Conservation (phyloP, 2,329 filamentous ascomycete species). For the Hypomyces rosellus region DNA sequence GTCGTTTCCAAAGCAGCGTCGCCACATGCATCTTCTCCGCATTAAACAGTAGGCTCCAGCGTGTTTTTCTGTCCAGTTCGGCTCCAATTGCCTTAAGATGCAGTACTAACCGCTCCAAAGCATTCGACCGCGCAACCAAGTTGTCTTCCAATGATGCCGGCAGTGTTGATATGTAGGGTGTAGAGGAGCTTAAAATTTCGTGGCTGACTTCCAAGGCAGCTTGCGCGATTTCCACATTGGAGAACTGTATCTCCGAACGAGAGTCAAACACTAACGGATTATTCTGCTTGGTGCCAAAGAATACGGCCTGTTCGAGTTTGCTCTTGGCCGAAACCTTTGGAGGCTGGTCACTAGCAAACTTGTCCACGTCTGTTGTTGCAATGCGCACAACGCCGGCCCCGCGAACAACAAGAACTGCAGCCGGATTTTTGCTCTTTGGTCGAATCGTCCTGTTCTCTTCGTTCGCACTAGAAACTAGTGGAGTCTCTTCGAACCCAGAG, state of each 20-base stretch:
- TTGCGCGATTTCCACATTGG: conserved; percentile 61
- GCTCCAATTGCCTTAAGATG: conserved; percentile 63
- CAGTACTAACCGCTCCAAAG: conserved; percentile 66
- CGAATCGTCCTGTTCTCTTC: conserved; percentile 47
- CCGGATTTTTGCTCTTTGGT: conserved; percentile 54
- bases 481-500: conserved; percentile 56
- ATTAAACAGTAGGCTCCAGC: conserved; percentile 79
- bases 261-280: conserved; percentile 84
- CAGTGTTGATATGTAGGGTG: conserved; percentile 64
- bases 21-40: conserved; percentile 87
- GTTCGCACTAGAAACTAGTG: conserved; percentile 22
- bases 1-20: conserved; percentile 69
- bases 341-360: conserved; percentile 51
- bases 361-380: conserved; percentile 51
- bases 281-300: conserved; percentile 74
- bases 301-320: conserved; percentile 91
- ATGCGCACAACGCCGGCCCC: conserved; percentile 57
- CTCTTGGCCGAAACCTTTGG: conserved; percentile 71
- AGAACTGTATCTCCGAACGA: conserved; percentile 59
- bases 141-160: conserved; percentile 77
- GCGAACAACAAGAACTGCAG: conserved; percentile 55
- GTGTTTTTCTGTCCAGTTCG: conserved; percentile 58
- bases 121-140: conserved; percentile 63
- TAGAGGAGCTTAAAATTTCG: conserved; percentile 74
- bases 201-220: conserved; percentile 74